phyloP scores from a whole-genome alignment of 805 yeast genomes.

The Scheffersomyces lignosus region DNA sequence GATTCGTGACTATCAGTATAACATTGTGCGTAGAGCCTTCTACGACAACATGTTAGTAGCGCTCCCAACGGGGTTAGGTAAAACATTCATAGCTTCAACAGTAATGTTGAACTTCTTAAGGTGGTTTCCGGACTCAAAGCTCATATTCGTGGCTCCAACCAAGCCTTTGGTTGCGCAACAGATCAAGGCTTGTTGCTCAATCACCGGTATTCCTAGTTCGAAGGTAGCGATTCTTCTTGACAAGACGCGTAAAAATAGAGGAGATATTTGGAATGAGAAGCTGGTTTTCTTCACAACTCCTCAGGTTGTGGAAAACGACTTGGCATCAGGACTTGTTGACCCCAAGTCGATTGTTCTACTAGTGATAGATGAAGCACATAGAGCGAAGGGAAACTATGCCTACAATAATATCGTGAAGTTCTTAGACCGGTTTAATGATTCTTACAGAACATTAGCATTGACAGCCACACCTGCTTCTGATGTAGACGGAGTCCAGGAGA shows the following conservation, averaged over 20 bases:
- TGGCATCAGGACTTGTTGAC: slow-evolving; percentile 68
- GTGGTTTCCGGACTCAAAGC: slow-evolving; percentile 80
- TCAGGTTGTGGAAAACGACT: slow-evolving; percentile 91
- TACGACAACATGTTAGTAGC: slow-evolving; percentile 80
- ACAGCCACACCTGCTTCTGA: slow-evolving; percentile 96
- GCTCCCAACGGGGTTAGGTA: slow-evolving; percentile 96
- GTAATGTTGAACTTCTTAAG: slow-evolving; percentile 86
- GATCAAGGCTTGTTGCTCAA: slow-evolving; percentile 85
- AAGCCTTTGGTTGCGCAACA: slow-evolving; percentile 96
- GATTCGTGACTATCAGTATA: slow-evolving; percentile 84
- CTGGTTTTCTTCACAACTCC: slow-evolving; percentile 93
- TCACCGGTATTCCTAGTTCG: slow-evolving; percentile 76
- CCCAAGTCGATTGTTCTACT: slow-evolving; percentile 74
- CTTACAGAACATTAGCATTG: slow-evolving; percentile 76
- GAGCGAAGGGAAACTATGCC: slow-evolving; percentile 88
- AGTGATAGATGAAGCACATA: slow-evolving; percentile 94
- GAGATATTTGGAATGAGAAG: slow-evolving; percentile 72
- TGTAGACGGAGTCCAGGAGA: slow-evolving; percentile 83
- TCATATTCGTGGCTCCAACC: slow-evolving; percentile 96
- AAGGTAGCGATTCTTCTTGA: slow-evolving; percentile 80
- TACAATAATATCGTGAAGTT: slow-evolving; percentile 80
- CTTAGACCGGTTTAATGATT: slow-evolving; percentile 51
- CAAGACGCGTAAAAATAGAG: slow-evolving; percentile 57
- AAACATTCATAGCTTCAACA: slow-evolving; percentile 92
- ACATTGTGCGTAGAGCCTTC: slow-evolving; percentile 72